A percentile compares a stretch with the other conserved stretches of the same genome.
phyloP scores from a whole-genome alignment of 2,329 filamentous ascomycete species.

The Colletotrichum godetiae region DNA sequence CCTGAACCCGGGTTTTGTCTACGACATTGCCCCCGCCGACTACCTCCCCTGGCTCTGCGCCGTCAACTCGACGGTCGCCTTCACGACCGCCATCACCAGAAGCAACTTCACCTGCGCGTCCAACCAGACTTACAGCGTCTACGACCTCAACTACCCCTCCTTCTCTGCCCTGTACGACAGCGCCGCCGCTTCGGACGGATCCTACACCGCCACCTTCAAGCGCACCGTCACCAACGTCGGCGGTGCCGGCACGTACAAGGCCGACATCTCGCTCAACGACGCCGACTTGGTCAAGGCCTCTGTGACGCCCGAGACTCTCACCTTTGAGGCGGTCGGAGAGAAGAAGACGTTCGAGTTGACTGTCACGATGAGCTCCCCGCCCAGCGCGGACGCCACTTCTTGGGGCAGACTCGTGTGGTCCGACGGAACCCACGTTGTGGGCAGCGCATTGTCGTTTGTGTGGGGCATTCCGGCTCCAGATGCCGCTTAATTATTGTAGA shows the following conservation, averaged over 20 bases:
- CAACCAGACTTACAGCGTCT: conserved; percentile 13
- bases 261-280: conserved; percentile 12
- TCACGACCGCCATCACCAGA: conserved; percentile 14
- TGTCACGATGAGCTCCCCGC: neutral
- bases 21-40: conserved; percentile 38
- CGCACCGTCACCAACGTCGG: conserved; percentile 31
- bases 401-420: conserved; percentile 31
- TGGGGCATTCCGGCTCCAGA: neutral
- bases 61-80: conserved; percentile 35
- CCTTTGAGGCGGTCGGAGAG: neutral
- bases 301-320: conserved; percentile 9
- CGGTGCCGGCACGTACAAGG: conserved; percentile 19
- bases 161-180: conserved; percentile 25
- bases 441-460: conserved; percentile 28
- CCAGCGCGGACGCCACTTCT: neutral
- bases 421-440: conserved; percentile 29
- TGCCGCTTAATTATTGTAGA: neutral
- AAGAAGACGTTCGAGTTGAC: conserved; percentile 6
- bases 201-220: conserved; percentile 31
- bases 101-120: conserved; percentile 21
- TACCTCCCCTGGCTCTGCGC: conserved; percentile 41
- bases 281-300: neutral
- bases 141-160: conserved; percentile 35
- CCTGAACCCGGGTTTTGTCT: conserved; percentile 37
- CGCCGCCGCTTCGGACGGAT: neutral